Evolutionary conservation across 108 stramenopile species (phyloP).

Genomic region (Pseudonitzschia delicatissima): DNA sequence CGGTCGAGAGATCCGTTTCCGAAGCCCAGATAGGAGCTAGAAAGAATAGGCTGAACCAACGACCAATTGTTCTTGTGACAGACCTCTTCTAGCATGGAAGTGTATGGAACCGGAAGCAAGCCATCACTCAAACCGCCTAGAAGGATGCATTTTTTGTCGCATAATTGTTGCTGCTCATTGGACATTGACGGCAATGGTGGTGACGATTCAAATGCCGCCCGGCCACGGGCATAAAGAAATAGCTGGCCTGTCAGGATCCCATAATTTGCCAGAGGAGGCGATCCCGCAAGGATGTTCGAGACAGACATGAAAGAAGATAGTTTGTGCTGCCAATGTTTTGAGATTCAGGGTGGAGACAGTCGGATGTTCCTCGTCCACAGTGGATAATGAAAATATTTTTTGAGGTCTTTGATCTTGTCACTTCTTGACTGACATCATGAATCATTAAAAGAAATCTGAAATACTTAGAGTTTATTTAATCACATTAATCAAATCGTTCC

Average conservation of each 20-base stretch:
- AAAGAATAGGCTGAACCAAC: slow-evolving; percentile 79
- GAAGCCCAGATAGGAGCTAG: slow-evolving; percentile 70
- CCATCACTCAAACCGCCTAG: slow-evolving; percentile 81
- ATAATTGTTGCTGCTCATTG: not conserved
- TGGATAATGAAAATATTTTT: too few species aligned
- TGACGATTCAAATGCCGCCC: slow-evolving; percentile 79
- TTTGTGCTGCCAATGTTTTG: not conserved
- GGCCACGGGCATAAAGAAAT: slow-evolving; percentile 63
- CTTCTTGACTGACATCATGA: too few species aligned
- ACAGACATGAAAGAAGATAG: slow-evolving; percentile 21
- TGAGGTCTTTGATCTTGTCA: too few species aligned
- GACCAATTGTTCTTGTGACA: slow-evolving; percentile 59
- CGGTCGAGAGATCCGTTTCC: slow-evolving; percentile 71
- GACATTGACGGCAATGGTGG: not conserved
- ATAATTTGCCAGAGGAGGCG: slow-evolving; percentile 49
- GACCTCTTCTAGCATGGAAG: slow-evolving; percentile 46
- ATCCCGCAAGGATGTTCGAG: not conserved
- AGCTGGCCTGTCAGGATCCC: slow-evolving; percentile 63
- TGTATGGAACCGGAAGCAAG: slow-evolving; percentile 76
- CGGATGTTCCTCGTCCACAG: not conserved
- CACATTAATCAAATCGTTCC: too few species aligned
- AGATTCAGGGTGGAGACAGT: not conserved
- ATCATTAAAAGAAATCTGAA: too few species aligned
- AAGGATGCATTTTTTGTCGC: slow-evolving; percentile 71
- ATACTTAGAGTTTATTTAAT: too few species aligned